These are phyloP conservation scores for Prunus davidiana DNA, from an alignment of 306 rosid genomes.

Conservation along the genomic window DNA sequence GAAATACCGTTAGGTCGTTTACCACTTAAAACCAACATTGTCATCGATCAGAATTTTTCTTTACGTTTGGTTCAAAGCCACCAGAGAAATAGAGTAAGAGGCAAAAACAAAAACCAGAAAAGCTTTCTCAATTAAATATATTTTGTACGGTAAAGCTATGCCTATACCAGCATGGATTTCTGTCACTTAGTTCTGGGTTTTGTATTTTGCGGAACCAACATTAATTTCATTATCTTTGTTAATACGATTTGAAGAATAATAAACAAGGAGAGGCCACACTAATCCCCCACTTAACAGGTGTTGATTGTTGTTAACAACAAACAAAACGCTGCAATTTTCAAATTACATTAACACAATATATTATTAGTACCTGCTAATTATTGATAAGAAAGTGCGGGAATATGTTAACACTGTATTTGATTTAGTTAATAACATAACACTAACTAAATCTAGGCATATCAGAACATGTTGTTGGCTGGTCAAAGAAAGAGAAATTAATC, in stretches of 20 bases:
- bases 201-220: neutral
- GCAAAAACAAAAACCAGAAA: neutral
- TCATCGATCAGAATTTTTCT: neutral
- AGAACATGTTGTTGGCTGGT: slow-evolving; percentile 2
- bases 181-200: neutral
- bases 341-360: neutral
- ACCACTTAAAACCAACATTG: too few relatives aligned
- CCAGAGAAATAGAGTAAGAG: neutral
- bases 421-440: neutral
- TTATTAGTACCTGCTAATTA: neutral
- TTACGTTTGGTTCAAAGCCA: neutral
- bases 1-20: too few relatives aligned
- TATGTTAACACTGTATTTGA: neutral
- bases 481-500: neutral
- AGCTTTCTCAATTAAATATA: neutral
- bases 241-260: neutral
- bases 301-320: neutral
- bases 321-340: neutral
- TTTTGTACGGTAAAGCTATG: neutral
- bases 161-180: neutral
- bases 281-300: neutral
- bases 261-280: neutral
- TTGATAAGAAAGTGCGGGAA: neutral
- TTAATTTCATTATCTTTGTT: too few relatives aligned
- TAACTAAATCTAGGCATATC: neutral